These are phyloP conservation scores for Rhexocercosporidium sp. DNA, from an alignment of 2,329 filamentous ascomycete species.

Conservation along the genomic window DNA sequence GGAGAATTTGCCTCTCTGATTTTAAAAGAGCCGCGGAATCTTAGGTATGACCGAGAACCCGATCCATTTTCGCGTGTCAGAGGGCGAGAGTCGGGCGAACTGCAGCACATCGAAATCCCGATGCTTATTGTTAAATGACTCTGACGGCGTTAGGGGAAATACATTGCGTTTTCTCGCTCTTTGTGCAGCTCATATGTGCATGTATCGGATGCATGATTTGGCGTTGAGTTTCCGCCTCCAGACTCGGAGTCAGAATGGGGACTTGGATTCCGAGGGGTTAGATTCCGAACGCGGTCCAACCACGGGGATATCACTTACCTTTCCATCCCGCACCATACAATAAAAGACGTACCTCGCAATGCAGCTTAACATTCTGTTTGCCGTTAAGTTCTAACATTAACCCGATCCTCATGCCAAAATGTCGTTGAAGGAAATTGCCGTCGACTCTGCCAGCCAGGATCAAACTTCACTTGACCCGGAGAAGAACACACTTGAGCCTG, in stretches of 20 bases:
- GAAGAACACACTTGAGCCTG: constrained; percentile 47
- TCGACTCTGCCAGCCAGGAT: constrained; percentile 12
- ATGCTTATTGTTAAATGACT: not conserved
- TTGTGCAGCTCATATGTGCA: too few relatives aligned
- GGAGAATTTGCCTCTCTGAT: not conserved
- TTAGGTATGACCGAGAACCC: not conserved
- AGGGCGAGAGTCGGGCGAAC: not conserved
- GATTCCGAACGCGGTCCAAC: too few relatives aligned
- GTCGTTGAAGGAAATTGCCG: not conserved
- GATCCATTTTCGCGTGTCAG: not conserved
- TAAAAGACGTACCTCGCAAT: not conserved
- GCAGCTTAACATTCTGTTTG: not conserved
- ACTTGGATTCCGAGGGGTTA: too few relatives aligned
- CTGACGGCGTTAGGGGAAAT: not conserved
- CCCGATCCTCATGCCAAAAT: not conserved
- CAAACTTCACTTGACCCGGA: constrained; percentile 17
- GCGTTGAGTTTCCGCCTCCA: too few relatives aligned
- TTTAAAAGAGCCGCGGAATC: not conserved
- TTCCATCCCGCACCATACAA: too few relatives aligned
- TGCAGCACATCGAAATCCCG: not conserved
- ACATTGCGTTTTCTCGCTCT: not conserved
- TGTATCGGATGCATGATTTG: too few relatives aligned
- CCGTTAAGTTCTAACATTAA: not conserved
- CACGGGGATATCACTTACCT: too few relatives aligned
- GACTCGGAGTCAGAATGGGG: too few relatives aligned